Base-by-base conservation (phyloP, 1,284 basidiomycete species). In the Naganishia sp. region DNA sequence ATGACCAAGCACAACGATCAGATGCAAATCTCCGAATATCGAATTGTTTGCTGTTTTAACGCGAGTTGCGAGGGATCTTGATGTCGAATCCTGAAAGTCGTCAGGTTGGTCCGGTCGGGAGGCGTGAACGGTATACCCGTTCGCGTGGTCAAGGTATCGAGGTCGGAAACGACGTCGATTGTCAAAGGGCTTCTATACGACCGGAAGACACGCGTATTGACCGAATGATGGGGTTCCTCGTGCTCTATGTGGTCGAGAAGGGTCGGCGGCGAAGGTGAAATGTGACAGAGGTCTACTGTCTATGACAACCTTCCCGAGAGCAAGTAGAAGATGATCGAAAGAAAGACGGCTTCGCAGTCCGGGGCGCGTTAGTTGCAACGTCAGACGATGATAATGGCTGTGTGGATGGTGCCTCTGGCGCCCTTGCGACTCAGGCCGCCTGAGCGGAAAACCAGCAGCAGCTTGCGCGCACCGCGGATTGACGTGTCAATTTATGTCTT, bases 311-410 rank as follows among this genome's bases (percentile, higher is more conserved):
- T 61, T 52, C 49, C 59, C 46, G 46, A 48, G 11, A 50, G 36
- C 48, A 28, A 61, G 18, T 42, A 36, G 53, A 42, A 49, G 42
- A 43, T 49, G 48, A 52, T 61, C 59, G 48, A 43, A 6, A 15
- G n/a, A 16, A 21, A 13, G 31, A 42, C 59, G 39, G 3, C 6
- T n/a, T 39, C 10, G 21, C 18, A 16, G 28, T 7, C 46, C 21
- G 23, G 23, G n/a, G 2, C 36, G 59, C 50, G 48, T 61, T 52
- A 48, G 42, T 36, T 48, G 57, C 57, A 39, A 50, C 59, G 59
- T 61, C 59, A 61, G 59, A 61, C 59, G 59, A 59, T 59, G 43
- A 23, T n/a, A 36, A 49, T 61, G 59, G 59, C 59, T 59, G 43
- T 46, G 57, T 46, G 45, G 21, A 39, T 48, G 36, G 59, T 61